Evolutionary conservation across 768 basidiomycete species (phyloP).

Genomic region (Auricularia auricula-judae): DNA sequence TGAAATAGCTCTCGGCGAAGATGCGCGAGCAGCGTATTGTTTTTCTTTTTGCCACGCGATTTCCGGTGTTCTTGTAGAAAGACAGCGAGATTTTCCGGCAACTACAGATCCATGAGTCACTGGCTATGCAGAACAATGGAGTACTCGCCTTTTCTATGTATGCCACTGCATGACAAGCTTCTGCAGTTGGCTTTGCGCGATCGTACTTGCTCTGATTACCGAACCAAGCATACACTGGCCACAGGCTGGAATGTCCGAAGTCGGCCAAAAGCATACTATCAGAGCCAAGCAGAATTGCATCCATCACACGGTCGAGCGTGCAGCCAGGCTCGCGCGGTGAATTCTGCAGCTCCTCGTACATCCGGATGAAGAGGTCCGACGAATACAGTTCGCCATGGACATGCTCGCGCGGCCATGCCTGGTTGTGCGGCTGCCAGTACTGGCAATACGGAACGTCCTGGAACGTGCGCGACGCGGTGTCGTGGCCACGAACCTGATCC

Average conservation of each 20-base stretch:
- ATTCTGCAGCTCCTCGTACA: conserved; percentile 14
- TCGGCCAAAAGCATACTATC: conserved; percentile 21
- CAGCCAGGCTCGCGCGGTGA: conserved; percentile 12
- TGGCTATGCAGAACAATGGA: background rate
- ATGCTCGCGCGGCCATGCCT: conserved; percentile 6
- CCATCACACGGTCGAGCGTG: conserved; percentile 11
- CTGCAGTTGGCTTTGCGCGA: conserved; percentile 16
- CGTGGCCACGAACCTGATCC: conserved; percentile 2
- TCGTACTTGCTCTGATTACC: conserved; percentile 33
- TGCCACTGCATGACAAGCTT: conserved; percentile 28
- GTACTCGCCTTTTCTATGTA: conserved; percentile 19
- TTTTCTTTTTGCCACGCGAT: background rate
- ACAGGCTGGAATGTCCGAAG: conserved; percentile 23
- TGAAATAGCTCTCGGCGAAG: conserved; percentile 20
- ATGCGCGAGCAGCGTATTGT: conserved; percentile 10
- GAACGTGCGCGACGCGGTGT: conserved; percentile 6
- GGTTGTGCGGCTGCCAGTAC: conserved; percentile 13
- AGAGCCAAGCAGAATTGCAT: conserved; percentile 21
- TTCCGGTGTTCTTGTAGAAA: background rate
- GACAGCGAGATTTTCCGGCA: background rate
- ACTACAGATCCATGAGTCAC: background rate
- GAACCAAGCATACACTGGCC: conserved; percentile 25
- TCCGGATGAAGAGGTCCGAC: conserved; percentile 14
- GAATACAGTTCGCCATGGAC: conserved; percentile 17
- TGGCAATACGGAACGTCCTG: conserved; percentile 20